Evolutionary conservation across 768 basidiomycete species (phyloP), one percentile per base, ranked within the genome.

Genomic region (Termitomyces sp.): DNA sequence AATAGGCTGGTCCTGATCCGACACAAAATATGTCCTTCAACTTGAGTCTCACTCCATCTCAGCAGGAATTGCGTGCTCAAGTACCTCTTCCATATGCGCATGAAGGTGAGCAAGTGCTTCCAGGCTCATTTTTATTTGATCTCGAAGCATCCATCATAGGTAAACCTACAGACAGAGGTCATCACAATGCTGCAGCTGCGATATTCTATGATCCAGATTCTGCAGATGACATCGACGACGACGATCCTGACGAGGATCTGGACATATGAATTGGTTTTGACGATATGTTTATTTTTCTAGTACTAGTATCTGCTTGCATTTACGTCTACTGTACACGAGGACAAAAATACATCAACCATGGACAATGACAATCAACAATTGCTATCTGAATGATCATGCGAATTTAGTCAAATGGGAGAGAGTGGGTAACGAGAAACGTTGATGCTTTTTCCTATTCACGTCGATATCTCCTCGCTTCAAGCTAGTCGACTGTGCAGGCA

Each of bases 211-310:
- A 94, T 62, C 93, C 94, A 9, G 94, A 95, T 67, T 92, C 91
- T 27, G 93, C 89, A 27, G 94, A 97, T 65, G 94, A 97, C 62
- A 82, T 95, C 50, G 94, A 97, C 66, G 94, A 95, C 54, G 94
- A 96, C 54, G 94, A 97, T 74, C 94, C 94, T 21, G 94, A 97
- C 63, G 94, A 96, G 67, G 94, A 96, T 71, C 73, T 96, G 58
- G 91, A 96, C 64, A 89, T 94, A 56, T 94, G 65, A 67, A 40
- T 5, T 16, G 14, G 32, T 46, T 41, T 42, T 19, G 16, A 19
- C 21, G 3, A n/a, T 32, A 19, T 32, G 35, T 37, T 37, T 7
- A 37, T 37, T 17, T 2, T 37, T 5, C 25, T 41, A 9, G 19
- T 19, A 11, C 25, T 41, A 9, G 19, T 19, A n/a, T 30, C 3